Base-by-base conservation (phyloP, 2,329 filamentous ascomycete genomes). In the Pseudocercospora fijiensis region DNA sequence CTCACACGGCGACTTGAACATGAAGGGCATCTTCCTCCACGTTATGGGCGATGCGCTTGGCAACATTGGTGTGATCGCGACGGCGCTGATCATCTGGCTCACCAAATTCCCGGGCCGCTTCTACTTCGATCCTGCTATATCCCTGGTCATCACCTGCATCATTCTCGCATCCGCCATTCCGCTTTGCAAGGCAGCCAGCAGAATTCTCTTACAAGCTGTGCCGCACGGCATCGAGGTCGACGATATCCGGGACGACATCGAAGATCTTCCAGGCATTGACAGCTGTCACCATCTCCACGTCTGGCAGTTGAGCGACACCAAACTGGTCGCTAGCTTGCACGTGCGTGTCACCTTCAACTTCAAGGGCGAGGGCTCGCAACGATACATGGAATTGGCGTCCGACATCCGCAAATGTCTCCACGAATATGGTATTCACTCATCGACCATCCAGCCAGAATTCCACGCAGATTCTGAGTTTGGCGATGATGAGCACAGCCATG, bases 201-300 rank as follows among this genome's bases (percentile, higher is more conserved):
- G 95, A 72, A 96, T 99, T 62, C 85, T 99, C 13, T 85, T 99
- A 0, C 95, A 99, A 78, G 95, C 94, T 2, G 96, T 95, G 0
- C 95, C 95, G 0, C 89, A 92, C 64, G 90, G 94, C 60, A 88
- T 99, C 71, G 88, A 89, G 70, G 86, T 97, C 62, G 89, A 93
- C 68, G 91, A 98, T 64, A 94, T 99, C 77, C 90, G 92, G 69
- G 89, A 94, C 69, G 95, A 99, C 75, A 96, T 99, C 60, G 86
- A 93, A 74, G 81, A 85, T 16, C 86, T 99, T 5, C 89, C 90
- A 0, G 93, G 93, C 47, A 90, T 99, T 55, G 82, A 95, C 65
- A 92, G 90, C 75, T 96, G 92, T 74, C 95, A 99, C 78, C 94
- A 99, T 76, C 84, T 99, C 22, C 95, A 99, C 76, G 92, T 99